These are phyloP conservation scores for Colletotrichum euphorbiae DNA, from an alignment of 2,329 filamentous ascomycete species.

Conservation along the genomic window DNA sequence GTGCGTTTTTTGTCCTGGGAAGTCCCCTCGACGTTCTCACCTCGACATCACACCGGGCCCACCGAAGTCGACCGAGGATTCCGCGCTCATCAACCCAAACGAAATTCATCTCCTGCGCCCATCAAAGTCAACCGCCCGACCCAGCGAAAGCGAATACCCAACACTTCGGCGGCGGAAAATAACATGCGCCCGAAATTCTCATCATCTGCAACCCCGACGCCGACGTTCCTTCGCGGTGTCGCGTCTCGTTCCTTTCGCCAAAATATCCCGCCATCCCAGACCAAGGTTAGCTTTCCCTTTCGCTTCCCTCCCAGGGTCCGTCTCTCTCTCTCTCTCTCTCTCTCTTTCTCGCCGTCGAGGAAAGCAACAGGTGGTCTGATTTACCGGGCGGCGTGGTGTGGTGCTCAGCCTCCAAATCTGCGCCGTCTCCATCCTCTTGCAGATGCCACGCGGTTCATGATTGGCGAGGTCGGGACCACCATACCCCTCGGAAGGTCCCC, in stretches of 20 bases:
- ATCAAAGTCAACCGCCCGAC: too few relatives aligned
- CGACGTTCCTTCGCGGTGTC: not conserved
- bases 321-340: too few relatives aligned
- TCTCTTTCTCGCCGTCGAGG: too few relatives aligned
- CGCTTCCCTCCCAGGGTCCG: too few relatives aligned
- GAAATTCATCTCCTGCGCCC: not conserved
- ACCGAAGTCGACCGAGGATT: conserved; percentile 8
- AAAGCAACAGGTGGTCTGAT: too few relatives aligned
- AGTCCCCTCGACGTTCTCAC: not conserved
- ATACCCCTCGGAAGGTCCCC: not conserved
- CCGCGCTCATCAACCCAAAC: not conserved
- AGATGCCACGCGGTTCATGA: too few relatives aligned
- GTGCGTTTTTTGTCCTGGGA: not conserved
- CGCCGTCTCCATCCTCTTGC: too few relatives aligned
- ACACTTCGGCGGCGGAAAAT: too few relatives aligned
- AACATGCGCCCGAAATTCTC: not conserved
- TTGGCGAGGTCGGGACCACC: not conserved
- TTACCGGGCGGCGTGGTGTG: too few relatives aligned
- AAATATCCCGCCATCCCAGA: not conserved
- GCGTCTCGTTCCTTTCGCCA: not conserved
- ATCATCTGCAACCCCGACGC: not conserved
- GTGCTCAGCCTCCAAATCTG: too few relatives aligned
- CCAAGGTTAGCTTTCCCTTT: too few relatives aligned
- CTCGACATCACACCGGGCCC: not conserved
- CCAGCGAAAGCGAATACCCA: too few relatives aligned